Percentiles rank a stretch among this genome's conserved stretches.
These are phyloP conservation scores for Citrus mangshanensis DNA, from an alignment of 345 rosid species.

Conservation along the genomic window DNA sequence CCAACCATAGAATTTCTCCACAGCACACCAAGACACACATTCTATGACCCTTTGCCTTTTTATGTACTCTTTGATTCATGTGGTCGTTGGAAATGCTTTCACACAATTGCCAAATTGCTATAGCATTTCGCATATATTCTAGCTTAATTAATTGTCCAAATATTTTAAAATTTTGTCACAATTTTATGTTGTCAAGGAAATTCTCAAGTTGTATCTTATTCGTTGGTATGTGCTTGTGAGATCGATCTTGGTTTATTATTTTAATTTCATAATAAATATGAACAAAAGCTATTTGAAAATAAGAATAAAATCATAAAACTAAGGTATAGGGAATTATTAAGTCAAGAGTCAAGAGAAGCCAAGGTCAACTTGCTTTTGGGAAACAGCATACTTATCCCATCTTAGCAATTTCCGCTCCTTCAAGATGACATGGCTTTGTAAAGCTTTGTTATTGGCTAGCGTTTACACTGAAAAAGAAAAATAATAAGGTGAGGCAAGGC, in stretches of 20 bases:
- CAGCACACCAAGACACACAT: neutral
- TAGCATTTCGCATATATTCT: neutral
- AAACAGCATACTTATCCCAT: too few relatives aligned
- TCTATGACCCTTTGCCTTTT: neutral
- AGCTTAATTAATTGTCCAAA: too few relatives aligned
- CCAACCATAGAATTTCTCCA: neutral
- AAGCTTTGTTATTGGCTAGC: too few relatives aligned
- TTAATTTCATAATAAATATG: too few relatives aligned
- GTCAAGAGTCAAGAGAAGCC: too few relatives aligned
- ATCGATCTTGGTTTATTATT: too few relatives aligned
- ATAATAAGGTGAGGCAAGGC: neutral
- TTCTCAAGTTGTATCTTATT: neutral
- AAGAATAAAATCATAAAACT: too few relatives aligned
- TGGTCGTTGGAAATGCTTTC: neutral
- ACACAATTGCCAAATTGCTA: neutral
- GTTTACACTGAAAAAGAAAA: too few relatives aligned
- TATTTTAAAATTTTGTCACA: neutral
- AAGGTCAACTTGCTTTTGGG: too few relatives aligned
- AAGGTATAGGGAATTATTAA: too few relatives aligned
- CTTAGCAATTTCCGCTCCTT: too few relatives aligned
- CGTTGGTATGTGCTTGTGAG: neutral
- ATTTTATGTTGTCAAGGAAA: neutral
- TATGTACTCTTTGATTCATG: neutral
- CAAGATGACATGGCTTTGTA: neutral
- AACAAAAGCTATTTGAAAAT: too few relatives aligned